Evolutionary conservation across 1,139 yeast genomes (phyloP).

Genomic region (Yamadazyma triangularis): DNA sequence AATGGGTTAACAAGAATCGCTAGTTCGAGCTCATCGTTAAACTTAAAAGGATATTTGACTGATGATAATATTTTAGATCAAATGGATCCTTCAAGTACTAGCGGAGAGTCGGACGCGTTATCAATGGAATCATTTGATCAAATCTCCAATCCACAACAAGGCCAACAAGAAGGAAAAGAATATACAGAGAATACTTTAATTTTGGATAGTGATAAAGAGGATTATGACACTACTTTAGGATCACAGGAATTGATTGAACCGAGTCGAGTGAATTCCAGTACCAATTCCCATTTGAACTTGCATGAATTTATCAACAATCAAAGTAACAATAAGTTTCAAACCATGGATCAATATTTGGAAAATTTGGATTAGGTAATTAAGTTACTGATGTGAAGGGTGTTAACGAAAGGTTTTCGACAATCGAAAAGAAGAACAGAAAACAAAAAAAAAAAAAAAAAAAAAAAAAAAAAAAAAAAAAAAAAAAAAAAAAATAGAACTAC

Average conservation of each 20-base stretch:
- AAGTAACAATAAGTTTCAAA: constrained; percentile 3
- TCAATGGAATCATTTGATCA: constrained; percentile 4
- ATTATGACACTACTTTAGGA: no score
- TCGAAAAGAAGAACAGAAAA: not conserved
- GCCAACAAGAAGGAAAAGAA: not conserved
- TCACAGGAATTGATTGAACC: not conserved
- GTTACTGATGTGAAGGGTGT: no score
- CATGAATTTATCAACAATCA: not conserved
- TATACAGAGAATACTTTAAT: not conserved
- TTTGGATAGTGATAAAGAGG: not conserved
- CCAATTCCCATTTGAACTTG: not conserved
- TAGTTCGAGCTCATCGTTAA: constrained; percentile 40
- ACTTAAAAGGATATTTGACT: constrained; percentile 42
- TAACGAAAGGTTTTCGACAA: no score
- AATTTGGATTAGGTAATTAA: constrained; percentile 11
- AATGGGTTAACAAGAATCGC: constrained; percentile 32
- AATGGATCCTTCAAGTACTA: no score
- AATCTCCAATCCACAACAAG: not conserved
- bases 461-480: no score
- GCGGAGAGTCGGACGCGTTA: no score
- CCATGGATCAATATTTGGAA: constrained; percentile 22
- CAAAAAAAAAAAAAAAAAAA: not conserved
- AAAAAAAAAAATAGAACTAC: no score
- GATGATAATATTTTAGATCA: no score
- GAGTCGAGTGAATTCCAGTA: not conserved